Conservation (phyloP, 2,329 filamentous ascomycete species). For the Calonectria honghensis region DNA sequence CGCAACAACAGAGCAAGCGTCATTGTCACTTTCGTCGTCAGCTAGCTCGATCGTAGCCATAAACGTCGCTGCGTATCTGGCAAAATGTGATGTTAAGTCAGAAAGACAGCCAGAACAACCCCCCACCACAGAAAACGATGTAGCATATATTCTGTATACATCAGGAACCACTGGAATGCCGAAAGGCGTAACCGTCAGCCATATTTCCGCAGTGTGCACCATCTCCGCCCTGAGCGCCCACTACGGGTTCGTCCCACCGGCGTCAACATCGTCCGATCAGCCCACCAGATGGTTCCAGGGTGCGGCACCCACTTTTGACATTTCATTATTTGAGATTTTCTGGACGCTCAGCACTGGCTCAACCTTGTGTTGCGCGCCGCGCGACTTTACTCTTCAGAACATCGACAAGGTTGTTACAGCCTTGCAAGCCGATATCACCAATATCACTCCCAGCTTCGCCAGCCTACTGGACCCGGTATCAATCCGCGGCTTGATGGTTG, state of each 20-base stretch:
- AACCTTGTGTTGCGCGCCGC: neutral
- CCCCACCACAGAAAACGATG: neutral
- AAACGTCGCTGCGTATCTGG: neutral
- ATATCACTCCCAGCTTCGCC: slow-evolving; percentile 12
- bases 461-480: neutral
- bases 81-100: neutral
- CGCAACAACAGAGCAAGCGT: neutral
- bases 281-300: slow-evolving; percentile 19
- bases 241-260: neutral
- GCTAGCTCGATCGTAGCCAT: neutral
- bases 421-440: neutral
- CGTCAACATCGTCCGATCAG: neutral
- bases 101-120: neutral
- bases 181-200: slow-evolving; percentile 1
- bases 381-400: neutral
- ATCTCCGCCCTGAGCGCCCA: slow-evolving; percentile 12
- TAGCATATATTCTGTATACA: slow-evolving; percentile 7
- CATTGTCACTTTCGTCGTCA: neutral
- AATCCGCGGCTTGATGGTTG: neutral
- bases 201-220: slow-evolving; percentile 11
- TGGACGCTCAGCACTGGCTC: slow-evolving; percentile 15
- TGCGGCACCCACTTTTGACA: slow-evolving; percentile 4
- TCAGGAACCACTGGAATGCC: slow-evolving; percentile 18
- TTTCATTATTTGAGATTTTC: neutral
- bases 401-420: slow-evolving; percentile 4